phyloP scores from a whole-genome alignment of 2,329 filamentous ascomycete species.

The Verticillium klebahnii region DNA sequence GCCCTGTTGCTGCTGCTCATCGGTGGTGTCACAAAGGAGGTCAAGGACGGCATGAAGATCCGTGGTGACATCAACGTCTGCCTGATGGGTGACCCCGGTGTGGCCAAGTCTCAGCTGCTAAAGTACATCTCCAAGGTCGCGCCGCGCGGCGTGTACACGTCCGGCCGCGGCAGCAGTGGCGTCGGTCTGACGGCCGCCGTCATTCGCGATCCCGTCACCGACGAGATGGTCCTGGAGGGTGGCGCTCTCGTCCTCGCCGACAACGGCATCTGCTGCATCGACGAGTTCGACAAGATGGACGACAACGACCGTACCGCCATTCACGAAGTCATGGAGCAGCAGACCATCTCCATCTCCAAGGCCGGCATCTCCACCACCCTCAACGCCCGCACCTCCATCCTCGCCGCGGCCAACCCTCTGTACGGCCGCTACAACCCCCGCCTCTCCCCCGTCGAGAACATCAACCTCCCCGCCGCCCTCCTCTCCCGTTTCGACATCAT shows the following conservation, averaged over 20 bases:
- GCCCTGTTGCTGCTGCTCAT: slow-evolving; percentile 92
- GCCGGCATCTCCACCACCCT: slow-evolving; percentile 69
- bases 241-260: slow-evolving; percentile 76
- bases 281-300: slow-evolving; percentile 89
- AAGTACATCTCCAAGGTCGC: slow-evolving; percentile 99
- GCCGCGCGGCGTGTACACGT: slow-evolving; percentile 83
- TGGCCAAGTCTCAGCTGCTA: slow-evolving; percentile 95
- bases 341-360: slow-evolving; percentile 82
- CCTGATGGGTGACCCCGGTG: slow-evolving; percentile 98
- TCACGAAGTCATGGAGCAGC: slow-evolving; percentile 86
- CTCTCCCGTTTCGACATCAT: slow-evolving; percentile 96
- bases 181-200: slow-evolving; percentile 79
- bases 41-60: slow-evolving; percentile 98
- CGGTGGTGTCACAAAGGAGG: slow-evolving; percentile 91
- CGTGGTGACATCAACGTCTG: slow-evolving; percentile 98
- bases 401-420: slow-evolving; percentile 93
- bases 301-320: slow-evolving; percentile 78
- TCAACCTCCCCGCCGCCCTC: slow-evolving; percentile 95
- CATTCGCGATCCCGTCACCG: slow-evolving; percentile 78
- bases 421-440: slow-evolving; percentile 98
- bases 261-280: slow-evolving; percentile 81
- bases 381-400: slow-evolving; percentile 91
- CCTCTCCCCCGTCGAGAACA: slow-evolving; percentile 96
- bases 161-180: slow-evolving; percentile 74
- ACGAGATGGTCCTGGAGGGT: slow-evolving; percentile 80